phyloP scores from a whole-genome alignment of 441 rosid genomes.

The Euphorbia corollata region DNA sequence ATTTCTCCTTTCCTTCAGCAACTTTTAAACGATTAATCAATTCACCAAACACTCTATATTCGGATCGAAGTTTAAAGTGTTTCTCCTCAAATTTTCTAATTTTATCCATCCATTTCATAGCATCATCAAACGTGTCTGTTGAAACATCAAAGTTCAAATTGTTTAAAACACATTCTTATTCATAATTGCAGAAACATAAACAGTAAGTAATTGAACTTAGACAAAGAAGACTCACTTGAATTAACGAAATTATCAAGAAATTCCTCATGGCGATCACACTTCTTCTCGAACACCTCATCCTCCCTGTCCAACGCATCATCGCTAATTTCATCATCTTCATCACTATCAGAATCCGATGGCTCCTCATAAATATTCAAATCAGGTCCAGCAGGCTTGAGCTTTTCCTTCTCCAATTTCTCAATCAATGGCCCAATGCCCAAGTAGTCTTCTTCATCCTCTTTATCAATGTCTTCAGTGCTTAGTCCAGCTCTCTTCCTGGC shows the following conservation, averaged over 20 bases:
- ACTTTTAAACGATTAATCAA: slow-evolving; percentile 65
- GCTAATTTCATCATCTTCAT: slow-evolving; percentile 48
- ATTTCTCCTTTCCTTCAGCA: slow-evolving; percentile 82
- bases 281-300: slow-evolving; percentile 38
- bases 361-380: slow-evolving; percentile 41
- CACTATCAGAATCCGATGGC: slow-evolving; percentile 68
- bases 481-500: slow-evolving; percentile 46
- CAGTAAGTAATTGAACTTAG: not conserved
- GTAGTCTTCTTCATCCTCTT: slow-evolving; percentile 76
- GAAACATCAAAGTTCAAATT: slow-evolving; percentile 1
- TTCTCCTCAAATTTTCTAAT: slow-evolving; percentile 74
- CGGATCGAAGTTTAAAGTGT: slow-evolving; percentile 63
- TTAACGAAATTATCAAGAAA: slow-evolving; percentile 43
- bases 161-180: not conserved
- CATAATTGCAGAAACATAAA: not conserved
- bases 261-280: slow-evolving; percentile 49
- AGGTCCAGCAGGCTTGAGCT: slow-evolving; percentile 28
- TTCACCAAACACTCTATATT: slow-evolving; percentile 83
- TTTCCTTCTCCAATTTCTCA: slow-evolving; percentile 61
- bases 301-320: slow-evolving; percentile 36
- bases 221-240: slow-evolving; percentile 37
- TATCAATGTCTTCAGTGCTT: slow-evolving; percentile 62
- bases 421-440: slow-evolving; percentile 64
- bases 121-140: slow-evolving; percentile 68
- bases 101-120: slow-evolving; percentile 65